Conservation (phyloP, 2,329 filamentous ascomycete genomes). For the Neonectria neomacrospora region DNA sequence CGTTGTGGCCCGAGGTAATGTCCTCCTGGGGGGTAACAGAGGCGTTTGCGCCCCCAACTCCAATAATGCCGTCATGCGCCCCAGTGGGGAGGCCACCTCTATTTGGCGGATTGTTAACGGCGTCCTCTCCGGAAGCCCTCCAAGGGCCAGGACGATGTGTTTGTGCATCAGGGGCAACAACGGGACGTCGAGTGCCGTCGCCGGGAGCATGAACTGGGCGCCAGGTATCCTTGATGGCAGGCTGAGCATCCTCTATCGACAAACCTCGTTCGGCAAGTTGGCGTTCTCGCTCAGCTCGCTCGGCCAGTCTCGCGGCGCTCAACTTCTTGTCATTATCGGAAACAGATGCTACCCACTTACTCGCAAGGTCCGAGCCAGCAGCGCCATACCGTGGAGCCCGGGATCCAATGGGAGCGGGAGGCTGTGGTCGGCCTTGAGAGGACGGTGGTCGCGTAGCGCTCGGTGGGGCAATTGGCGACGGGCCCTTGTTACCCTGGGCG, state of each 20-base stretch:
- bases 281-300: slow-evolving; percentile 56
- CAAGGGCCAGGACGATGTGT: slow-evolving; percentile 45
- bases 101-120: background rate
- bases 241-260: slow-evolving; percentile 57
- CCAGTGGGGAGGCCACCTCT: background rate
- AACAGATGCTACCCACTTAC: slow-evolving; percentile 57
- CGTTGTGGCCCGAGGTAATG: slow-evolving; percentile 32
- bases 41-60: slow-evolving; percentile 10
- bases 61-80: slow-evolving; percentile 6
- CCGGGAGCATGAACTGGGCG: slow-evolving; percentile 55
- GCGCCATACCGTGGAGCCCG: slow-evolving; percentile 45
- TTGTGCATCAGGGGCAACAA: slow-evolving; percentile 43
- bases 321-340: slow-evolving; percentile 60
- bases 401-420: slow-evolving; percentile 49
- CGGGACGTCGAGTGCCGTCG: slow-evolving; percentile 49
- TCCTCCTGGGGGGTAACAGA: slow-evolving; percentile 38
- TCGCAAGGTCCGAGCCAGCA: slow-evolving; percentile 49
- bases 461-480: slow-evolving; percentile 59
- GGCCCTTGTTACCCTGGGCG: slow-evolving; percentile 51
- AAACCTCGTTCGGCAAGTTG: slow-evolving; percentile 58
- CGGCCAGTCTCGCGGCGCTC: slow-evolving; percentile 52
- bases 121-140: slow-evolving; percentile 47
- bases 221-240: slow-evolving; percentile 66
- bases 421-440: slow-evolving; percentile 45
- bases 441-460: slow-evolving; percentile 39